phyloP scores from a whole-genome alignment of 2,329 filamentous ascomycete species.

The Emergomyces africanus region DNA sequence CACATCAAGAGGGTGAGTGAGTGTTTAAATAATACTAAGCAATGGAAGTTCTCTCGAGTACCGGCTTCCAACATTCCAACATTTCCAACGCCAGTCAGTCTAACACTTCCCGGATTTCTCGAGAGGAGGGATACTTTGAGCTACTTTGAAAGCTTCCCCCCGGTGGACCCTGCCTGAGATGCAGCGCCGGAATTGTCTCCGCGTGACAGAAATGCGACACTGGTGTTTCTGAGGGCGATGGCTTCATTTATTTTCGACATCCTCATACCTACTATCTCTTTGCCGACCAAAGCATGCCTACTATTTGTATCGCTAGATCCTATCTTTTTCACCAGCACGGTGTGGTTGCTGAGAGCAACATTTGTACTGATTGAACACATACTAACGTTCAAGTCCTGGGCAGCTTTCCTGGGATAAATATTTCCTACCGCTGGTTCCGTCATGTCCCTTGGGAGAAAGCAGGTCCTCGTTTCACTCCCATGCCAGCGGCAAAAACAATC shows the following conservation, averaged over 20 bases:
- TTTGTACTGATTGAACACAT: not conserved
- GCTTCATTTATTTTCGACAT: not conserved
- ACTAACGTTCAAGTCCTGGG: not conserved
- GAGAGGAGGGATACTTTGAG: not conserved
- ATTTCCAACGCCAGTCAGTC: not conserved
- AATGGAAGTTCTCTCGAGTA: not conserved
- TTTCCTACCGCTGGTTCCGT: not conserved
- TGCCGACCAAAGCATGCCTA: not conserved
- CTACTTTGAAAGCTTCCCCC: not conserved
- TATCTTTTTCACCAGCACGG: not conserved
- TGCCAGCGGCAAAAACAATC: not conserved
- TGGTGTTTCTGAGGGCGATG: not conserved
- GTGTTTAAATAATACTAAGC: too few species aligned
- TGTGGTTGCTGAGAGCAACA: not conserved
- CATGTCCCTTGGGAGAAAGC: slow-evolving; percentile 12
- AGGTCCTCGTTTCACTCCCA: slow-evolving; percentile 1
- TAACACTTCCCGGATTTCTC: not conserved
- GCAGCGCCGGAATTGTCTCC: not conserved
- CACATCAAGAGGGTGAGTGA: too few species aligned
- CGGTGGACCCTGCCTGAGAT: not conserved
- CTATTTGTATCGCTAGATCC: not conserved
- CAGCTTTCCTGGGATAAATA: not conserved
- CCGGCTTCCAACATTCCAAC: not conserved
- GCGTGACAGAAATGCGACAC: not conserved
- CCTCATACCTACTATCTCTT: not conserved